Evolutionary conservation across 2,329 filamentous ascomycete genomes (phyloP).

Genomic region (Aureobasidium sp.): DNA sequence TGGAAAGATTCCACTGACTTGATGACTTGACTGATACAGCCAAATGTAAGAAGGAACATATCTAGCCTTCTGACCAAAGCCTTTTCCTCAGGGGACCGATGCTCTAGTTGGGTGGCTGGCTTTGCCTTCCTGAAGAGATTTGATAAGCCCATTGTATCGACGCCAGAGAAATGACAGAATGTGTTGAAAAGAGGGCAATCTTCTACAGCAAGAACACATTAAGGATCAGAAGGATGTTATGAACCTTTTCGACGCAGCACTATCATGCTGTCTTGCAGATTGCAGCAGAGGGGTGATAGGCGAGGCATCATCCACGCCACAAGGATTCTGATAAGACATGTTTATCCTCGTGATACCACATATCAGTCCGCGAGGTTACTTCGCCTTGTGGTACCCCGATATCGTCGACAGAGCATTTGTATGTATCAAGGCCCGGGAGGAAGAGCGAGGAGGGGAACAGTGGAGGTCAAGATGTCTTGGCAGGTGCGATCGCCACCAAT

Average conservation of each 20-base stretch:
- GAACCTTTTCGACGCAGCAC: background rate
- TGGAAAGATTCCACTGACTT: slow-evolving; percentile 15
- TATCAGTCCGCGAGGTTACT: background rate
- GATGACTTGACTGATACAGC: slow-evolving; percentile 35
- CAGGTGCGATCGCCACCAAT: slow-evolving; percentile 7
- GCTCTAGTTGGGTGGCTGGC: slow-evolving; percentile 13
- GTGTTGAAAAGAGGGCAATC: background rate
- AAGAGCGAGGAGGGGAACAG: background rate
- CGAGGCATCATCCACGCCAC: background rate
- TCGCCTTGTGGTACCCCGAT: background rate
- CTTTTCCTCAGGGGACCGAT: slow-evolving; percentile 29
- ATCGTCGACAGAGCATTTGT: background rate
- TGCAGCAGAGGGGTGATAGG: slow-evolving; percentile 11
- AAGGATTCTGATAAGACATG: slow-evolving; percentile 2
- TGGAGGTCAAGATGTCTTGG: slow-evolving; percentile 1
- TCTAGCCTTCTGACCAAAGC: slow-evolving; percentile 34
- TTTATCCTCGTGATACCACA: background rate
- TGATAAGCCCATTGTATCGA: slow-evolving; percentile 2
- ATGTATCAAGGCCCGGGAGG: background rate
- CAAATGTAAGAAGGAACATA: slow-evolving; percentile 35
- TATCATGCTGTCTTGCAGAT: background rate
- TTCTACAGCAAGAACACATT: background rate
- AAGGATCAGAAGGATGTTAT: background rate
- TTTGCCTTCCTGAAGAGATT: background rate
- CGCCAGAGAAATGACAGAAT: background rate